Evolutionary conservation across 1,139 yeast species (phyloP), one percentile per base, ranked within the genome.

Genomic region (Geotrichum australiense): DNA sequence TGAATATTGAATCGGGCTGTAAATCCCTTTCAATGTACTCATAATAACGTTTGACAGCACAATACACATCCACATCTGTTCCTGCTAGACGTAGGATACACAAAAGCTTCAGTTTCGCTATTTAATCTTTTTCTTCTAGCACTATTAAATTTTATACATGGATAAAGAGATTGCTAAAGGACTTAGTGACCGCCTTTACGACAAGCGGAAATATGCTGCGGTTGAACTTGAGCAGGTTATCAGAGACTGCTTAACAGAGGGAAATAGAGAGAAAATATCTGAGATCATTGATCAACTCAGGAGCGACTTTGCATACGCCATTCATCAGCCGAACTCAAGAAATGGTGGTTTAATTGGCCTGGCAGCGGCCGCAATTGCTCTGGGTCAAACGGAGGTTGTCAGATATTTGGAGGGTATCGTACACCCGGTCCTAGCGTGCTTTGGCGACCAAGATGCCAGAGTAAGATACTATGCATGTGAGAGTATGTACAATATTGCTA

Each of bases 391-490:
- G 44, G 85, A 81, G 54, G 75, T 83, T 38, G 77, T 85, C 16
- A 58, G 71, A 47, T 91, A 86, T 56, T 65, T 93, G 41, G 93
- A 86, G 47, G 85, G 80, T 45, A 89, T 93, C 48, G 77, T 91
- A 47, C 93, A 85, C 47, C 96, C 99, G 0, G 95, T 93, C 14
- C 69, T 93, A 54, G 93, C 96, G 0, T 91, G 97, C 47, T 93
- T 93, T 61, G 89, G 94, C 42, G 98, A 93, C 56, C 95, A 93
- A 46, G 96, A 93, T 58, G 94, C 96, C 8, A 74, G 95, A 50
- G 98, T 93, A 6, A 70, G 99, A 41, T 93, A 93, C 56, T 93
- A 89, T 61, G 97, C 98, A 0, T 91, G 98, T 65, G 99, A 93
- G 59, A 83, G 95, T 33, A 70, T 93, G 50, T 93, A 93, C 63